Evolutionary conservation across 306 rosid genomes (phyloP).

Genomic region (Medicago arabica): DNA sequence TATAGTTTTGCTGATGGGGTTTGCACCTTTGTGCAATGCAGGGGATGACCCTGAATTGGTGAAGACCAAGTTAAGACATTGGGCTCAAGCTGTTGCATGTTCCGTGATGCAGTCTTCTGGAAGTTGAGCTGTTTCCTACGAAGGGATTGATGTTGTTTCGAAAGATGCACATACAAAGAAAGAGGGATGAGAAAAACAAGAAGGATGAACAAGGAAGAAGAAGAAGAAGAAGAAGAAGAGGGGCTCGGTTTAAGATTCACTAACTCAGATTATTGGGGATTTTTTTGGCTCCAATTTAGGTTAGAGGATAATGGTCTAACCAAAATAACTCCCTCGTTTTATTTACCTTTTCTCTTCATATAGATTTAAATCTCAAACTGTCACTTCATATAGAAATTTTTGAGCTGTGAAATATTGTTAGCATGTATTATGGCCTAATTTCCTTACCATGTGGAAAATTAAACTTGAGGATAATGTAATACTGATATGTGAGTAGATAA

Average conservation of each 20-base stretch:
- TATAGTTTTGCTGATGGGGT: background rate
- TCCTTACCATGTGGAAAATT: constrained; percentile 1
- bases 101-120: constrained; percentile 79
- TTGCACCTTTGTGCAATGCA: constrained; percentile 25
- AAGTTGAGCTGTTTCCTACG: constrained; percentile 28
- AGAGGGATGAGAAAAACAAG: background rate
- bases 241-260: background rate
- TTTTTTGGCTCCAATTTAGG: constrained; percentile 21
- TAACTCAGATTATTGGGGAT: background rate
- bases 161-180: constrained; percentile 44
- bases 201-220: background rate
- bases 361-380: constrained; percentile 20
- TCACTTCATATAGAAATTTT: constrained; percentile 24
- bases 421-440: constrained; percentile 13
- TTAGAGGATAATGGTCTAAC: constrained; percentile 27
- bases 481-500: constrained; percentile 9
- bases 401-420: constrained; percentile 26
- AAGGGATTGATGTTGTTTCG: constrained; percentile 29
- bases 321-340: background rate
- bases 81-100: constrained; percentile 99
- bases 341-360: constrained; percentile 10
- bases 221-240: background rate
- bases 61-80: constrained; percentile 84
- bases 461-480: constrained; percentile 16
- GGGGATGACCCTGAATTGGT: constrained; percentile 89